Evolutionary conservation across 2,329 filamentous ascomycete genomes (phyloP).

Genomic region (Blastomyces percursus): DNA sequence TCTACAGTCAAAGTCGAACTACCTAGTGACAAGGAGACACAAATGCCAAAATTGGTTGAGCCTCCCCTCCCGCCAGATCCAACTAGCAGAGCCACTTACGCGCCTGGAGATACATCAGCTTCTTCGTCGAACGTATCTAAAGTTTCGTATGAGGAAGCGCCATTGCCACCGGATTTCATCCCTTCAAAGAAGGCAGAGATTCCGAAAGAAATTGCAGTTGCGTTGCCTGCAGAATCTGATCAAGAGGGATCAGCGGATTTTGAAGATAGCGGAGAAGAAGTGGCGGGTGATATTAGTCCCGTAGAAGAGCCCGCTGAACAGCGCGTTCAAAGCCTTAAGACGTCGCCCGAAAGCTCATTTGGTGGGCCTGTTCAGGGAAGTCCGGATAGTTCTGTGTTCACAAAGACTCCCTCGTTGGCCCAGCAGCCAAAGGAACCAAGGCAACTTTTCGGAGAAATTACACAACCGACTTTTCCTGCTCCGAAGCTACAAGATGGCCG

Average conservation of each 20-base stretch:
- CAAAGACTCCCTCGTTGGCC: slow-evolving; percentile 25
- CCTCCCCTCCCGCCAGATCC: slow-evolving; percentile 38
- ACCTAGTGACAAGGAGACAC: slow-evolving; percentile 21
- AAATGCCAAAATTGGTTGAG: slow-evolving; percentile 24
- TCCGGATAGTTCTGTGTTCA: slow-evolving; percentile 32
- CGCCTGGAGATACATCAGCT: slow-evolving; percentile 39
- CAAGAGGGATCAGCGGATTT: slow-evolving; percentile 30
- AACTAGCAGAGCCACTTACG: slow-evolving; percentile 37
- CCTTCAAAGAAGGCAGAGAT: slow-evolving; percentile 15
- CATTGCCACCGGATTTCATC: slow-evolving; percentile 23
- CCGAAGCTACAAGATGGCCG: slow-evolving; percentile 25
- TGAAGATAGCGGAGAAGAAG: slow-evolving; percentile 37
- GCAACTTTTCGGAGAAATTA: slow-evolving; percentile 37
- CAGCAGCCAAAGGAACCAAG: slow-evolving; percentile 20
- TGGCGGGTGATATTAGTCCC: slow-evolving; percentile 31
- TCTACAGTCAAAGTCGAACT: slow-evolving; percentile 27
- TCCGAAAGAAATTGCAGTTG: slow-evolving; percentile 18
- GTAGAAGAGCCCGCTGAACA: slow-evolving; percentile 21
- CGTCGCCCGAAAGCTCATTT: slow-evolving; percentile 37
- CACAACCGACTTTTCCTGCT: slow-evolving; percentile 30
- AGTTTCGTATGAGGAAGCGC: slow-evolving; percentile 31
- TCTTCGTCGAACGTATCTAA: slow-evolving; percentile 36
- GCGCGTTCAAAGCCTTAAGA: slow-evolving; percentile 27
- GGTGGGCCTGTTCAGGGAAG: slow-evolving; percentile 27
- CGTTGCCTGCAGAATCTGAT: slow-evolving; percentile 28